These are phyloP conservation scores for Penicillium ochrochloron DNA, from an alignment of 495 filamentous ascomycete species.

Conservation along the genomic window DNA sequence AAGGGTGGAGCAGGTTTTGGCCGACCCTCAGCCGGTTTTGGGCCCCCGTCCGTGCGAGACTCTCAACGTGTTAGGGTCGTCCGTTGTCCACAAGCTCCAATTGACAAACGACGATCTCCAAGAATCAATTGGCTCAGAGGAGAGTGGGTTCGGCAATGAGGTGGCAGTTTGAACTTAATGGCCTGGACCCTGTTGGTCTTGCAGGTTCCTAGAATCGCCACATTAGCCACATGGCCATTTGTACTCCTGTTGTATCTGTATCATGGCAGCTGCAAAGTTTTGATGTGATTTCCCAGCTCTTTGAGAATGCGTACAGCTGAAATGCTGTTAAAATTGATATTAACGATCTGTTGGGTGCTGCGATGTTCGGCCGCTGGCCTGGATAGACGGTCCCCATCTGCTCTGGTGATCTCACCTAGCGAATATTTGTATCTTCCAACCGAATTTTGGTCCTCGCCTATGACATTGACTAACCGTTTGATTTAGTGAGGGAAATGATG, in stretches of 20 bases:
- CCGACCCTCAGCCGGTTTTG: slow-evolving; percentile 21
- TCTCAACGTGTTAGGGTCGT: slow-evolving; percentile 19
- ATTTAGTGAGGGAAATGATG: slow-evolving; percentile 30
- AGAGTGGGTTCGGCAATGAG: slow-evolving; percentile 12
- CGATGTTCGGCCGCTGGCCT: slow-evolving; percentile 8
- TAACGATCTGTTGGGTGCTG: slow-evolving; percentile 10
- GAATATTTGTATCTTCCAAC: slow-evolving; percentile 25
- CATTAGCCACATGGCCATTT: slow-evolving; percentile 18
- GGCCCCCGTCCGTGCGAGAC: slow-evolving; percentile 17
- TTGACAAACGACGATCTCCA: slow-evolving; percentile 21
- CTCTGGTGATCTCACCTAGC: slow-evolving; percentile 25
- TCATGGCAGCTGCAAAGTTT: neutral
- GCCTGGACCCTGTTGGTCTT: slow-evolving; percentile 4
- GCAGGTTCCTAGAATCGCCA: slow-evolving; percentile 14
- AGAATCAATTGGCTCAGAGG: slow-evolving; percentile 8
- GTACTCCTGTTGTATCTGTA: neutral
- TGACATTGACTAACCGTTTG: neutral
- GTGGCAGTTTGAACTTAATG: slow-evolving; percentile 14
- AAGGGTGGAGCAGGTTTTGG: slow-evolving; percentile 22
- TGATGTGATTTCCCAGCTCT: slow-evolving; percentile 6
- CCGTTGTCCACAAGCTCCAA: slow-evolving; percentile 15
- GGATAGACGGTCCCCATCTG: slow-evolving; percentile 18
- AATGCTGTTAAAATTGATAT: neutral
- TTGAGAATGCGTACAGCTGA: slow-evolving; percentile 7
- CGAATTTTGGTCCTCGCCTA: neutral